Conservation (phyloP, 257 asterid genomes). For the Jacaranda copaia region DNA sequence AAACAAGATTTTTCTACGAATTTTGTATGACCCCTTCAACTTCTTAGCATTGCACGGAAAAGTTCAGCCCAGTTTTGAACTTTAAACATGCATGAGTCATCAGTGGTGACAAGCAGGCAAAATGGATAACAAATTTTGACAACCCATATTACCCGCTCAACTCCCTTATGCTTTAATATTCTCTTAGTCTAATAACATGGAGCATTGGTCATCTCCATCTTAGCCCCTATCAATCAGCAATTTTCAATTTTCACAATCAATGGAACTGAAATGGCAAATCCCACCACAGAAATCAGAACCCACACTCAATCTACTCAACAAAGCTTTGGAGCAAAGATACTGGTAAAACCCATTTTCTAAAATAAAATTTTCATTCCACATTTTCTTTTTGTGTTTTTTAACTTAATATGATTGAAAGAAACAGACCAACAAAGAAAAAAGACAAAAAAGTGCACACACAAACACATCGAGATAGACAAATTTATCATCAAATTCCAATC, state of each 20-base stretch:
- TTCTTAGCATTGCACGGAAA: no score
- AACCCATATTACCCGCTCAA: background rate
- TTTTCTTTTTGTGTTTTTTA: background rate
- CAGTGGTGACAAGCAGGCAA: background rate
- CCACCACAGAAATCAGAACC: background rate
- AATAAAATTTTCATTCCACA: background rate
- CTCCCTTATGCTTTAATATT: background rate
- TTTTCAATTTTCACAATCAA: conserved; percentile 9
- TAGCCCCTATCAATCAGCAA: background rate
- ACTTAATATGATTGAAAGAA: background rate
- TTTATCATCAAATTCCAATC: conserved; percentile 6
- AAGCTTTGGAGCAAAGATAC: background rate
- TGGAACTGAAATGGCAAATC: background rate
- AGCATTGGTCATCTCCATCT: background rate
- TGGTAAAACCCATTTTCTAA: background rate
- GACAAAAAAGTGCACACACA: background rate
- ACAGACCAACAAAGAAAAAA: background rate
- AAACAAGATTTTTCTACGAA: no score
- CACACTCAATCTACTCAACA: background rate
- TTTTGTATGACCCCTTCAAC: background rate
- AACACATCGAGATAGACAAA: conserved; percentile 24
- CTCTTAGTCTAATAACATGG: background rate
- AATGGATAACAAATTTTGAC: background rate
- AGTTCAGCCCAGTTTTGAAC: background rate
- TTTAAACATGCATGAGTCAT: background rate